A percentile compares a stretch with the other conserved stretches of the same genome.
Conservation (phyloP, 805 yeast species). For the Cephaloascus albidus region DNA sequence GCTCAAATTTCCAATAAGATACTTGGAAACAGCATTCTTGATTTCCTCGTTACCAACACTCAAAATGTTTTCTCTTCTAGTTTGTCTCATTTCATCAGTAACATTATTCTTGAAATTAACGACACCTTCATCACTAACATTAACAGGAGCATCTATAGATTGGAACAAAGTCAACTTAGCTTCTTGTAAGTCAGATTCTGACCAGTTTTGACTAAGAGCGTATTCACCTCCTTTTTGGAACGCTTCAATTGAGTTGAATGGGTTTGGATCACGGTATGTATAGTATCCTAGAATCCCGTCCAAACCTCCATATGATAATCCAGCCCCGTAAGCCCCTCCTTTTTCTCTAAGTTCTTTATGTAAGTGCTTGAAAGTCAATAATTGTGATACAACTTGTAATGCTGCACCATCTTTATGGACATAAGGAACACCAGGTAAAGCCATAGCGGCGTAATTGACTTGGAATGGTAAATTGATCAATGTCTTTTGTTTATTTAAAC, state of each 20-base stretch:
- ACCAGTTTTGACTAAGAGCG: slow-evolving; percentile 40
- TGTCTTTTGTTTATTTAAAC: slow-evolving; percentile 16
- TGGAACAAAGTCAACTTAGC: slow-evolving; percentile 91
- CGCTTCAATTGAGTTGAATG: slow-evolving; percentile 55
- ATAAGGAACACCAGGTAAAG: slow-evolving; percentile 59
- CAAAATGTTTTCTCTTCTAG: slow-evolving; percentile 65
- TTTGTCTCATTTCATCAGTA: slow-evolving; percentile 71
- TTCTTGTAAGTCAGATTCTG: slow-evolving; percentile 63
- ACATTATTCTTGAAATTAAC: slow-evolving; percentile 57
- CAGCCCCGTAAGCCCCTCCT: slow-evolving; percentile 98
- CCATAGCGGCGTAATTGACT: slow-evolving; percentile 72
- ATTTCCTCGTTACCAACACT: slow-evolving; percentile 59
- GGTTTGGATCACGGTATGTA: slow-evolving; percentile 92
- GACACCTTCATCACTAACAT: slow-evolving; percentile 72
- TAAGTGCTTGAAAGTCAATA: slow-evolving; percentile 72
- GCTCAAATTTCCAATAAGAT: slow-evolving; percentile 27
- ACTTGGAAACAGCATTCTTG: slow-evolving; percentile 55
- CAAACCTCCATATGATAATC: slow-evolving; percentile 72
- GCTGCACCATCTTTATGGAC: slow-evolving; percentile 71
- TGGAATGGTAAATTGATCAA: slow-evolving; percentile 76
- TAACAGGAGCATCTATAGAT: slow-evolving; percentile 80
- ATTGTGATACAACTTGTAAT: slow-evolving; percentile 70
- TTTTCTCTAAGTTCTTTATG: slow-evolving; percentile 90
- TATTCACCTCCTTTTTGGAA: slow-evolving; percentile 44
- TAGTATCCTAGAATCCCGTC: slow-evolving; percentile 76